Conservation (phyloP, 139 green algal species). For the Tetradesmus obliquus region DNA sequence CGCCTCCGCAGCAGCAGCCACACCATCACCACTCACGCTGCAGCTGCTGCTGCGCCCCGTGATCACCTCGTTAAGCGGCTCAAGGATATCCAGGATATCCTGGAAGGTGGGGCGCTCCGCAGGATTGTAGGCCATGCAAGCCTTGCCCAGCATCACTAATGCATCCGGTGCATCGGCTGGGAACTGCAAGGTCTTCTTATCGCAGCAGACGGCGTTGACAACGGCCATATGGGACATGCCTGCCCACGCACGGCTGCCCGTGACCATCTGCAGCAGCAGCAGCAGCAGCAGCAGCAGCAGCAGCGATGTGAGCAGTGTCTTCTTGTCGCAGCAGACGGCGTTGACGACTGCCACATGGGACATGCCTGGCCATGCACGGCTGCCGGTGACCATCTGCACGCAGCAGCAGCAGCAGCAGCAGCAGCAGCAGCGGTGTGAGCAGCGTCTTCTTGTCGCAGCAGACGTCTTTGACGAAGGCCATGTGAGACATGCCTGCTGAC, state of each 20-base stretch:
- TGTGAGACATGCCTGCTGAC: too few species aligned
- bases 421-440: not conserved
- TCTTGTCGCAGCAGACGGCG: too few species aligned
- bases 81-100: conserved; percentile 24
- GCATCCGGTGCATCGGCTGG: conserved; percentile 16
- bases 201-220: conserved; percentile 9
- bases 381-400: conserved; percentile 41
- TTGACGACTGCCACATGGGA: conserved; percentile 33
- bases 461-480: too few species aligned
- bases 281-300: too few species aligned
- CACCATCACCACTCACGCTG: not conserved
- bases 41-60: not conserved
- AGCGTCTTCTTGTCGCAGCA: too few species aligned
- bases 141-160: conserved; percentile 39
- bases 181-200: conserved; percentile 27
- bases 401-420: not conserved
- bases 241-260: conserved; percentile 46
- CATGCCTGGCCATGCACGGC: conserved; percentile 49
- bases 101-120: conserved; percentile 40
- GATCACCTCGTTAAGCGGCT: not conserved
- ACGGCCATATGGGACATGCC: conserved; percentile 42
- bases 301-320: too few species aligned
- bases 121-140: conserved; percentile 47
- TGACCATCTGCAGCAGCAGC: conserved; percentile 27
- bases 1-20: not conserved